Conservation (phyloP, 108 stramenopile species). For the Epipyxis sp. region DNA sequence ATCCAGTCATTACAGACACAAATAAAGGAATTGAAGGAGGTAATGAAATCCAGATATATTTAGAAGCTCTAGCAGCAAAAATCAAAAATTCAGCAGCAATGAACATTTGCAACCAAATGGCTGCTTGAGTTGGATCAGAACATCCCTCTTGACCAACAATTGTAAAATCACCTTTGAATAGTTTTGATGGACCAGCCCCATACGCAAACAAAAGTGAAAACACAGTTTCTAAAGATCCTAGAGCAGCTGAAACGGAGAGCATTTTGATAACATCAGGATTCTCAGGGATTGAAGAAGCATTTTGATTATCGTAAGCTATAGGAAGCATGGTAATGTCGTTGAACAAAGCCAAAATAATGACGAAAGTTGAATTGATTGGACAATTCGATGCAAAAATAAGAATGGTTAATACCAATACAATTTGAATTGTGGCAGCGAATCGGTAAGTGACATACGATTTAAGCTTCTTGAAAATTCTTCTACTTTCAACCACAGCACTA, state of each 20-base stretch:
- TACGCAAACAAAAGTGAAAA: conserved; percentile 26
- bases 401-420: conserved; percentile 24
- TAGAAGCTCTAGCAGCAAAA: conserved; percentile 41
- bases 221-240: conserved; percentile 14
- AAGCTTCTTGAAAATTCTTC: conserved; percentile 67
- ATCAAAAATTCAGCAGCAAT: conserved; percentile 43
- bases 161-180: conserved; percentile 7
- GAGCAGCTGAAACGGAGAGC: conserved; percentile 3
- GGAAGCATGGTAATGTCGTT: conserved; percentile 29
- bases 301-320: conserved; percentile 29
- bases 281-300: conserved; percentile 29
- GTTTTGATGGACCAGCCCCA: conserved; percentile 11
- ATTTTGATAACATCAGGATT: conserved; percentile 16
- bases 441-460: conserved; percentile 70
- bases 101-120: conserved; percentile 35
- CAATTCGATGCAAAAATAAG: conserved; percentile 32
- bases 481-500: conserved; percentile 67
- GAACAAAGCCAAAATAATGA: conserved; percentile 40
- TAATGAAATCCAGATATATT: conserved; percentile 24
- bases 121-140: conserved; percentile 14
- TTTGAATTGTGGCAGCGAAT: conserved; percentile 47
- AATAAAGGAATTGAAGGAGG: conserved; percentile 22
- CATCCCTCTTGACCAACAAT: neutral
- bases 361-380: conserved; percentile 55
- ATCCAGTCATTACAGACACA: conserved; percentile 16